These are phyloP conservation scores for Wallemia hederae DNA, from an alignment of 1,284 basidiomycete species.

Conservation along the genomic window DNA sequence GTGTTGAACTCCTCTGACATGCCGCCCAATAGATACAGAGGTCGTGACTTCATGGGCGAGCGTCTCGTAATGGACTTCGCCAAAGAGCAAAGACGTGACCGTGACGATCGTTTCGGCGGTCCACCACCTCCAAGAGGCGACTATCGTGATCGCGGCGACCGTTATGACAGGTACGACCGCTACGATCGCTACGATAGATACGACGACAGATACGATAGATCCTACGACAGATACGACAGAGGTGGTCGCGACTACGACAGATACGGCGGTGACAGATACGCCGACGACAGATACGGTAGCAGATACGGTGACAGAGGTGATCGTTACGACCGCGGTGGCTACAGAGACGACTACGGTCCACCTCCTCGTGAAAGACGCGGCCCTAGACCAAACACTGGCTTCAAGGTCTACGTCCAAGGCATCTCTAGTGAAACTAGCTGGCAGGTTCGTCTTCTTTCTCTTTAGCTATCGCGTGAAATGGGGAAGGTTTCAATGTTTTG, in stretches of 20 bases:
- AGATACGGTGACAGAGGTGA: constrained; percentile 15
- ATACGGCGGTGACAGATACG: constrained; percentile 21
- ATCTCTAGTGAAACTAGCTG: constrained; percentile 76
- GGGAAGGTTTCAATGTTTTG: not conserved
- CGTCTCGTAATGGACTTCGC: constrained; percentile 25
- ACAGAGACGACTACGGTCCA: constrained; percentile 19
- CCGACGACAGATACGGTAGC: constrained; percentile 39
- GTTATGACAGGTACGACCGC: constrained; percentile 5
- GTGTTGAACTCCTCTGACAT: not conserved
- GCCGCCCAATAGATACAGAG: not conserved
- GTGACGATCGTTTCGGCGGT: not conserved
- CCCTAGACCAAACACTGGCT: constrained; percentile 31
- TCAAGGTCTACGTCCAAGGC: constrained; percentile 53
- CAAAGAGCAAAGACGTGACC: not conserved
- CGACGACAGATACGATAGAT: constrained; percentile 1
- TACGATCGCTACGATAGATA: not conserved
- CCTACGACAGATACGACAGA: not conserved
- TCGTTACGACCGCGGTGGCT: constrained; percentile 28
- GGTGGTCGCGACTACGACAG: constrained; percentile 70
- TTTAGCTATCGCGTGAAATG: constrained; percentile 1
- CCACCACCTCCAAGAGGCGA: not conserved
- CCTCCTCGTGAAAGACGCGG: constrained; percentile 7
- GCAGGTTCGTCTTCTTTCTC: constrained; percentile 36
- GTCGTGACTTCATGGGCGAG: constrained; percentile 38
- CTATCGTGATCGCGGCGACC: not conserved